A percentile compares a stretch with the other conserved stretches of the same genome.
Evolutionary conservation across 2,329 filamentous ascomycete genomes (phyloP).

Genomic region (Aspergillus niger): DNA sequence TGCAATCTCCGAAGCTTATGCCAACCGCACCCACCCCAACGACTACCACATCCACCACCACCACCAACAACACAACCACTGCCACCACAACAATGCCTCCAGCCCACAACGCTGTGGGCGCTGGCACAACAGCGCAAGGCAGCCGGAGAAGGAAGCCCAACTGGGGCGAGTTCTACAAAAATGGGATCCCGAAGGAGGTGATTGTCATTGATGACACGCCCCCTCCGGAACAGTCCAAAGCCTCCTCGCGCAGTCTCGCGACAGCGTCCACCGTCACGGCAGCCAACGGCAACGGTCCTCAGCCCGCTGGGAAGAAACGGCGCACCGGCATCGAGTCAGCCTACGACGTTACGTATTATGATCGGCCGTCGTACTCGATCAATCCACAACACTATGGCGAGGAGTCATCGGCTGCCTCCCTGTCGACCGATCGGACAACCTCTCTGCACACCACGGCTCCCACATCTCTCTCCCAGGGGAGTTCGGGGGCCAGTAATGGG

Average conservation of each 20-base stretch:
- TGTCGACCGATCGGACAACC: slow-evolving; percentile 80
- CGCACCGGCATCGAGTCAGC: slow-evolving; percentile 63
- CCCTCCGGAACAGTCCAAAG: slow-evolving; percentile 41
- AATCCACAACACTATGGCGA: slow-evolving; percentile 70
- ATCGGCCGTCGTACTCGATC: slow-evolving; percentile 70
- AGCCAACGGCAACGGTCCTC: slow-evolving; percentile 31
- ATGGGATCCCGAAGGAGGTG: slow-evolving; percentile 79
- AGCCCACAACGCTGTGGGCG: slow-evolving; percentile 41
- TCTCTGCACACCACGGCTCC: slow-evolving; percentile 85
- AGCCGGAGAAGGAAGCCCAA: slow-evolving; percentile 65
- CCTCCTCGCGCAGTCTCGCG: slow-evolving; percentile 23
- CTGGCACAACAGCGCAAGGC: slow-evolving; percentile 41
- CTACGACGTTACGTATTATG: slow-evolving; percentile 73
- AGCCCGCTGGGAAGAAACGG: slow-evolving; percentile 67
- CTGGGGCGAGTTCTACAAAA: slow-evolving; percentile 80
- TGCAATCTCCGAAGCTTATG: slow-evolving; percentile 39
- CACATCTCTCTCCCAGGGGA: slow-evolving; percentile 73
- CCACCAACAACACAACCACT: slow-evolving; percentile 41
- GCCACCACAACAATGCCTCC: slow-evolving; percentile 40
- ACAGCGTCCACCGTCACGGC: slow-evolving; percentile 30
- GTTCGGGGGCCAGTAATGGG: slow-evolving; percentile 53
- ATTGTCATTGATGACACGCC: slow-evolving; percentile 77
- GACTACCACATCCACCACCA: slow-evolving; percentile 28
- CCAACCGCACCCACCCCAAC: slow-evolving; percentile 39
- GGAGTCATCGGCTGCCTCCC: slow-evolving; percentile 68